phyloP scores from a whole-genome alignment of 768 basidiomycete genomes.

The Albatrellus ellisii region DNA sequence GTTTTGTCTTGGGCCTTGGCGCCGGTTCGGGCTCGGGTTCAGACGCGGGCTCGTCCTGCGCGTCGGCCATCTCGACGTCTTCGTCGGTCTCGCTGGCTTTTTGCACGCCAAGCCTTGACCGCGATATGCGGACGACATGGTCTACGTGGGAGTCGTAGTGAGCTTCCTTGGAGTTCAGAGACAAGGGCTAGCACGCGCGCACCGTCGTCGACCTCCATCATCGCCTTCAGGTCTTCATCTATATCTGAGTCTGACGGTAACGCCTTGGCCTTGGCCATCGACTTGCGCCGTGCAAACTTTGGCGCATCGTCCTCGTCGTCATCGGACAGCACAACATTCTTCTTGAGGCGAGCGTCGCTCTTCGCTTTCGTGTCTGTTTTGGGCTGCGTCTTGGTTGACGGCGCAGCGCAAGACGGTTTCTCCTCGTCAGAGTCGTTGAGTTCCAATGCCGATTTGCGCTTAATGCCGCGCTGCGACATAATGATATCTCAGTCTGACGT shows the following conservation, averaged over 20 bases:
- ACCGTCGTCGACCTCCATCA: constrained; percentile 79
- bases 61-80: constrained; percentile 18
- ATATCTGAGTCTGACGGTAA: constrained; percentile 32
- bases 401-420: neutral
- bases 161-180: neutral
- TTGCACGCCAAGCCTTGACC: constrained; percentile 1
- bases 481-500: neutral
- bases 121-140: constrained; percentile 10
- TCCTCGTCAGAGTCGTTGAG: constrained; percentile 17
- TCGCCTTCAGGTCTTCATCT: constrained; percentile 32
- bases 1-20: constrained; percentile 24
- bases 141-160: constrained; percentile 27
- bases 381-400: constrained; percentile 7
- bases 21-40: constrained; percentile 13
- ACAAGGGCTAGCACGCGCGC: constrained; percentile 11
- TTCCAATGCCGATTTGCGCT: constrained; percentile 19
- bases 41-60: constrained; percentile 12
- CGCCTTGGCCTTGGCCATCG: constrained; percentile 21
- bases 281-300: constrained; percentile 23
- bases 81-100: constrained; percentile 14
- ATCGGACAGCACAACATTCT: constrained; percentile 42
- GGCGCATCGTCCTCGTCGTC: constrained; percentile 40
- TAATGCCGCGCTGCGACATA: constrained; percentile 17
- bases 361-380: constrained; percentile 8
- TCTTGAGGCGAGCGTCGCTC: constrained; percentile 26